A percentile compares a stretch with the other conserved stretches of the same genome.
Evolutionary conservation across 352 stramenopile genomes (phyloP).

Genomic region (Phytophthora sp.): DNA sequence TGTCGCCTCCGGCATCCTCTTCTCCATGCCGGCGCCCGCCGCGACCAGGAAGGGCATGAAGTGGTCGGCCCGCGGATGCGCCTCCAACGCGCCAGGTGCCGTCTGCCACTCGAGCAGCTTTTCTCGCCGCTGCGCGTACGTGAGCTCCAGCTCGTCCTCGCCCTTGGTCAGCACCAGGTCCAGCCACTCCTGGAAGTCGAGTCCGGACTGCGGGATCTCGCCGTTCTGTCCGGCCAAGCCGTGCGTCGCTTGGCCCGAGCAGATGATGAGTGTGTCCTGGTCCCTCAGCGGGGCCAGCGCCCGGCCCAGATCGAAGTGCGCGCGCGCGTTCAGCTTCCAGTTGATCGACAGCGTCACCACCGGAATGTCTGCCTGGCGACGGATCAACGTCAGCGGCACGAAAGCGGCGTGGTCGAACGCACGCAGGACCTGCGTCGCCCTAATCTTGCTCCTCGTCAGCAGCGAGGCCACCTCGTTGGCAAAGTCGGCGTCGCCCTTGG

Average conservation of each 20-base stretch:
- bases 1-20: conserved; percentile 19
- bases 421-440: conserved; percentile 50
- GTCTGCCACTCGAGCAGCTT: conserved; percentile 46
- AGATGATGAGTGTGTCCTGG: conserved; percentile 85
- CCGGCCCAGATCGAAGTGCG: conserved; percentile 73
- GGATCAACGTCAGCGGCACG: conserved; percentile 88
- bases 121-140: conserved; percentile 39
- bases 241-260: conserved; percentile 72
- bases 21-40: conserved; percentile 59
- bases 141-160: conserved; percentile 21
- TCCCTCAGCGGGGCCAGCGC: conserved; percentile 63
- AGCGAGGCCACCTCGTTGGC: conserved; percentile 67
- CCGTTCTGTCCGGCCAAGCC: conserved; percentile 17
- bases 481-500: conserved; percentile 67
- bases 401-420: conserved; percentile 92
- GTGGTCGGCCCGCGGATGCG: conserved; percentile 55
- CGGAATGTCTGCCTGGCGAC: conserved; percentile 82
- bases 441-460: conserved; percentile 63
- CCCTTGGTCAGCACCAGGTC: conserved; percentile 35
- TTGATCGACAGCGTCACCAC: conserved; percentile 87
- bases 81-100: conserved; percentile 40
- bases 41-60: conserved; percentile 65
- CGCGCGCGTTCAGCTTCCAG: conserved; percentile 48
- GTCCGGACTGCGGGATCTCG: conserved; percentile 18
- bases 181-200: conserved; percentile 54